These are phyloP conservation scores for Thermoascus crustaceus DNA, from an alignment of 2,329 filamentous ascomycete species.

Conservation along the genomic window DNA sequence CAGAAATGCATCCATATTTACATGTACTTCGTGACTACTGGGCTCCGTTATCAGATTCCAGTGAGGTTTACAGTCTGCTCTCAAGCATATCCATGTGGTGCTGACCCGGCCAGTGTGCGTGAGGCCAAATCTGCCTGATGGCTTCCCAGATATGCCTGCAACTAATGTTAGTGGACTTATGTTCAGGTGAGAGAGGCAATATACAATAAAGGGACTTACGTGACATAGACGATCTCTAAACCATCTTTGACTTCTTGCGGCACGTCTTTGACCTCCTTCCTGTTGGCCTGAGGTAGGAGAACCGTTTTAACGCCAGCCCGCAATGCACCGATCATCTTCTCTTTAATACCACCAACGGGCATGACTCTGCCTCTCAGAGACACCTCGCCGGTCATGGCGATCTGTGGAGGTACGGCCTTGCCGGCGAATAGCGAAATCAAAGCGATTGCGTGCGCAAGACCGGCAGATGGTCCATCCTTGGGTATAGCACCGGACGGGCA, in stretches of 20 bases:
- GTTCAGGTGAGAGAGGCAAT: background rate
- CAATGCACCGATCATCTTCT: slow-evolving; percentile 92
- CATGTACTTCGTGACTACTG: no score
- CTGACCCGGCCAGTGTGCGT: slow-evolving; percentile 73
- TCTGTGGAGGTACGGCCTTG: slow-evolving; percentile 76
- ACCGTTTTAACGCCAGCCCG: slow-evolving; percentile 93
- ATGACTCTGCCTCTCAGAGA: slow-evolving; percentile 82
- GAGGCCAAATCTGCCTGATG: slow-evolving; percentile 83
- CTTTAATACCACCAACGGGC: slow-evolving; percentile 94
- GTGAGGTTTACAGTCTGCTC: slow-evolving; percentile 58
- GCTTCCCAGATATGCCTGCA: slow-evolving; percentile 87
- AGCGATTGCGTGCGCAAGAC: slow-evolving; percentile 87
- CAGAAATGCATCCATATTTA: no score
- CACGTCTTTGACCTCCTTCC: slow-evolving; percentile 85
- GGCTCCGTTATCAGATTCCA: no score
- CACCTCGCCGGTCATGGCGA: slow-evolving; percentile 85
- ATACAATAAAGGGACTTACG: slow-evolving; percentile 47
- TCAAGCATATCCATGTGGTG: slow-evolving; percentile 62
- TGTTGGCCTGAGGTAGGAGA: slow-evolving; percentile 75
- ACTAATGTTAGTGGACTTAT: slow-evolving; percentile 15
- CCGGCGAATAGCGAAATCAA: slow-evolving; percentile 83
- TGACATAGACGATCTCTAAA: slow-evolving; percentile 80
- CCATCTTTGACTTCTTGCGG: slow-evolving; percentile 83
- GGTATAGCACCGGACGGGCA: slow-evolving; percentile 92
- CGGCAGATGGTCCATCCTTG: slow-evolving; percentile 78